phyloP scores from a whole-genome alignment of 2,329 filamentous ascomycete species.

The Parascedosporium putredinis region DNA sequence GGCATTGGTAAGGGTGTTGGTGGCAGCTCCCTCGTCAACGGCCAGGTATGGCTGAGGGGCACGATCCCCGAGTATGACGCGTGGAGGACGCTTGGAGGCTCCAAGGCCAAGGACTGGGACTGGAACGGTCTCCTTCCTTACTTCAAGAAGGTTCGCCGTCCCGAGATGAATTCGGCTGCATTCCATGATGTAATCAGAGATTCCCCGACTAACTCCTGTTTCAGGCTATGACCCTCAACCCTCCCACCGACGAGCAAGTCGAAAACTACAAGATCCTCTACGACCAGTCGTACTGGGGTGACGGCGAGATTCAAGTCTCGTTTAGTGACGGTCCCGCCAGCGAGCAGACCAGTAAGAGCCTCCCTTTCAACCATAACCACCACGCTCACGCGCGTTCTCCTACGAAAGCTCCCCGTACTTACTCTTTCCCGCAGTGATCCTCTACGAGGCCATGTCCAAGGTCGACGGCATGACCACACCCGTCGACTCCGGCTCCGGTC shows the following conservation, averaged over 20 bases:
- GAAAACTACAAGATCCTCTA: conserved; percentile 14
- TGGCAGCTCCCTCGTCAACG: conserved; percentile 19
- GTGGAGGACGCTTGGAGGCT: conserved; percentile 13
- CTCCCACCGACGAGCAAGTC: conserved; percentile 11
- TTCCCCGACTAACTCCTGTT: neutral
- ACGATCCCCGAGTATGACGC: conserved; percentile 18
- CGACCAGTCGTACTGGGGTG: conserved; percentile 15
- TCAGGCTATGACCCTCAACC: conserved; percentile 14
- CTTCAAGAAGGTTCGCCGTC: conserved; percentile 16
- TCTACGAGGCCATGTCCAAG: conserved; percentile 16
- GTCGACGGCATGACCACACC: conserved; percentile 15
- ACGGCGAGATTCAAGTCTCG: conserved; percentile 10
- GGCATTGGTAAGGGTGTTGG: conserved; percentile 17
- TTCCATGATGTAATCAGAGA: neutral
- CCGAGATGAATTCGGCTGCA: no score
- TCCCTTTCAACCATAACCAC: neutral
- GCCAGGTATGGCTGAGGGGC: conserved; percentile 18
- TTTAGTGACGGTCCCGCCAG: conserved; percentile 10
- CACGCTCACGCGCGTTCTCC: neutral
- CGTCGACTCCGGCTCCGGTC: conserved; percentile 16
- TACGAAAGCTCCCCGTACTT: neutral
- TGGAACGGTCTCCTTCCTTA: conserved; percentile 20
- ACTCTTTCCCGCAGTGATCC: neutral
- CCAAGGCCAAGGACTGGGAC: conserved; percentile 14
- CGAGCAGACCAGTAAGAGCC: conserved; percentile 1